Conservation (phyloP, 2,329 filamentous ascomycete genomes). For the Aspergillus brunneoviolaceus region DNA sequence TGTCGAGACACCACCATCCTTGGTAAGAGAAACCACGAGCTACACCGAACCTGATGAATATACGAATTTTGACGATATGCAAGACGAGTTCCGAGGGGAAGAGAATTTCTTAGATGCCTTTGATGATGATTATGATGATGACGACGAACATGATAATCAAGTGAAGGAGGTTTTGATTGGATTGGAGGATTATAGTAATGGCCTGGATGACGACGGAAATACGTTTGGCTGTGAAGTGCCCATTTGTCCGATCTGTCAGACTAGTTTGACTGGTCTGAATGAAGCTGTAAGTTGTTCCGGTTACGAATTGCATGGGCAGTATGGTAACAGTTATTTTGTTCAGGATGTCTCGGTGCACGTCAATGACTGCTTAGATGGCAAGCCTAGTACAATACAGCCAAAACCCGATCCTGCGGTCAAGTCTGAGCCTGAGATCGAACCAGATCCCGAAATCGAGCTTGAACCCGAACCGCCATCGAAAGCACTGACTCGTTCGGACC, state of each 20-base stretch:
- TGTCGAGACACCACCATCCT: constrained; percentile 33
- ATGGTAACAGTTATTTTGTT: constrained; percentile 23
- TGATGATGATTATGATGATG: constrained; percentile 48
- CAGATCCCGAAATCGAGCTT: background rate
- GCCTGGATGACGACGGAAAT: constrained; percentile 17
- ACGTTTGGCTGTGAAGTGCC: constrained; percentile 24
- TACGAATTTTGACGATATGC: constrained; percentile 58
- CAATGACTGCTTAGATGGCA: constrained; percentile 88
- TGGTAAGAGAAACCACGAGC: constrained; percentile 53
- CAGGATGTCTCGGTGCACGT: constrained; percentile 81
- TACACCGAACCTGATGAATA: constrained; percentile 49
- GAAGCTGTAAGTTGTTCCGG: constrained; percentile 35
- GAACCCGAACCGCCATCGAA: constrained; percentile 7
- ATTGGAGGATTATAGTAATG: constrained; percentile 26
- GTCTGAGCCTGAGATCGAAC: background rate
- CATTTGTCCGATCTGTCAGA: constrained; percentile 75
- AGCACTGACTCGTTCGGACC: constrained; percentile 59
- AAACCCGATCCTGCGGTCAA: constrained; percentile 13
- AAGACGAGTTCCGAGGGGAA: constrained; percentile 60
- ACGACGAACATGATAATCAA: constrained; percentile 10
- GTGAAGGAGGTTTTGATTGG: constrained; percentile 26
- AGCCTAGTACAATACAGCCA: constrained; percentile 58
- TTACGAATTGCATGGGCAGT: background rate
- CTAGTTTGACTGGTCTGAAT: constrained; percentile 59
- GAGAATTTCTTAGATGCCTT: constrained; percentile 66